phyloP scores from a whole-genome alignment of 2,329 filamentous ascomycete genomes.

The Parafenestella ontariensis region DNA sequence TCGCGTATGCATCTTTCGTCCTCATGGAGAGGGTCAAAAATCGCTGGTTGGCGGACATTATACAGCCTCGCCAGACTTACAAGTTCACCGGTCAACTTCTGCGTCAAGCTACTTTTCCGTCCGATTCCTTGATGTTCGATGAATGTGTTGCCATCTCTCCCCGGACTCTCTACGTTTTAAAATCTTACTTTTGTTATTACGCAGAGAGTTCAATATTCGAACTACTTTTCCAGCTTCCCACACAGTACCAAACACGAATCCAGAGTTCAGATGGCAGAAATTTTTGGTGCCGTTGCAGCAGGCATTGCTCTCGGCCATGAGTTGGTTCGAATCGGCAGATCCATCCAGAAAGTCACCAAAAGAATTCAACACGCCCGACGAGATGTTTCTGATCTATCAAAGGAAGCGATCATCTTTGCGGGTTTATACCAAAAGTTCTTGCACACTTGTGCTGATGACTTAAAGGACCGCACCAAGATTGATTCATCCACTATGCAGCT shows the following conservation, averaged over 20 bases:
- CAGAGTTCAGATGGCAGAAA: not conserved
- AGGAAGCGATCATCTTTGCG: conserved; percentile 3
- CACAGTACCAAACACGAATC: too few relatives aligned
- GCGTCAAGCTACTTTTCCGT: not conserved
- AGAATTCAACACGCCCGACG: not conserved
- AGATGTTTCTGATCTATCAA: not conserved
- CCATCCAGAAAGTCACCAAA: not conserved
- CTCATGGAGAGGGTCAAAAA: not conserved
- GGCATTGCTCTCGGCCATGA: not conserved
- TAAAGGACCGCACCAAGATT: not conserved
- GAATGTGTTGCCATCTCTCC: not conserved
- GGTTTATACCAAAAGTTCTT: not conserved
- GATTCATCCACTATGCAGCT: not conserved
- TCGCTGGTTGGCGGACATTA: not conserved
- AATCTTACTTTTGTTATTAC: too few relatives aligned
- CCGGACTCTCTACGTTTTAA: not conserved
- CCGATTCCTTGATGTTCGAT: not conserved
- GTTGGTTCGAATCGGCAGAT: not conserved
- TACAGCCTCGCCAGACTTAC: not conserved
- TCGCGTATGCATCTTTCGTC: not conserved
- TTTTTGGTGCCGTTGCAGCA: not conserved
- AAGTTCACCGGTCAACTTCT: not conserved
- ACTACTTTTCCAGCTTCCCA: too few relatives aligned
- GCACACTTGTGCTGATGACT: not conserved
- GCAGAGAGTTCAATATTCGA: too few relatives aligned